Base-by-base conservation (phyloP, 202 grass and related monocot species). In the Sporobolus alterniflorus region DNA sequence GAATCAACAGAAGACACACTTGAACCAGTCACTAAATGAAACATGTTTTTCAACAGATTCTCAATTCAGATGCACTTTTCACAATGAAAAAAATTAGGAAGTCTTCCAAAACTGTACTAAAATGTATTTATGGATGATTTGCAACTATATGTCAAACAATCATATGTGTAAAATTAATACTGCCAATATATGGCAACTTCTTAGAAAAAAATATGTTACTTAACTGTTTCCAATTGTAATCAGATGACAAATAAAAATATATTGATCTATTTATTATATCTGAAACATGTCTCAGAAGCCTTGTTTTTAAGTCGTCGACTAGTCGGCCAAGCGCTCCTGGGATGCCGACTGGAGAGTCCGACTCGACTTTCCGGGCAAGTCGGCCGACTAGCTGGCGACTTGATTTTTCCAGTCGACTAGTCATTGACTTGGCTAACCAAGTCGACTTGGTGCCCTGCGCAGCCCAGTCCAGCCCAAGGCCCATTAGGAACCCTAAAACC, bases 1-100 rank as follows among this genome's bases (percentile, higher is more conserved):
- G 3, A 82, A 85, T 43, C 30, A 79, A 48, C 15, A 78, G 41
- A 73, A 68, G 51, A 5, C 1, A 65, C 44, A 43, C 40, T 66
- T 46, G 59, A 29, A 77, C 56, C 62, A 16, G 2, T 21, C 17
- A 43, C 61, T 51, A 71, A 43, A 52, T 40, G 24, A 21, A 69
- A 36, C 16, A 17, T 49, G 60, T 60, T 72, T 73, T 57, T 49
- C 11, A 43, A 44, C n/a, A 67, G 11, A 31, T 49, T 34, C 36
- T 39, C 36, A 39, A 82, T 82, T 30, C 30, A 21, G 9, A 7
- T 72, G 8, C 56, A 64, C 64, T 42, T n/a, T 52, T 71, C 30
- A 64, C 43, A 22, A 85, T 16, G 5, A 25, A 76, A 67, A 76
- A 24, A 78, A 34, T 52, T 20, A 11, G 43, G 15, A 26, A 43